These are phyloP conservation scores for Ophidiomyces ophidiicola DNA, from an alignment of 2,329 filamentous ascomycete genomes.

Conservation along the genomic window DNA sequence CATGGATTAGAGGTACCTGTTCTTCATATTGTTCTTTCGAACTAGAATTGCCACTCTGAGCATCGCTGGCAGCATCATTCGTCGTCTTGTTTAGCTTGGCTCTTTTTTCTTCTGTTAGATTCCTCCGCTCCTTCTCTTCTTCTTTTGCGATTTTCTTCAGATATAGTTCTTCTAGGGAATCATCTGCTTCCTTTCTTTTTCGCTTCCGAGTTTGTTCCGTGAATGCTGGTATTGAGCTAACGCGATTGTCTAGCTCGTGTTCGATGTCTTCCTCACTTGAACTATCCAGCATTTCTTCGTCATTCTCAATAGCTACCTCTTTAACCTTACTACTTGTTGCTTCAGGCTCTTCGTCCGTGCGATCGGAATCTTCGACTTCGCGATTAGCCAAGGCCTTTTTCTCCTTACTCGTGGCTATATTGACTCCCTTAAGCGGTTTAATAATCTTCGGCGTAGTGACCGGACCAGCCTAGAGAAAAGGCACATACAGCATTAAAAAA, in stretches of 20 bases:
- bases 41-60: conserved; percentile 18
- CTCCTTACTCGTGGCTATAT: conserved; percentile 5
- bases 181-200: conserved; percentile 42
- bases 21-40: conserved; percentile 26
- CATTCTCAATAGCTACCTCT: conserved; percentile 23
- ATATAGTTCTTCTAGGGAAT: conserved; percentile 34
- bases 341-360: conserved; percentile 8
- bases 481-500: background rate
- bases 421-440: background rate
- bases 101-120: conserved; percentile 27
- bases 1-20: conserved; percentile 37
- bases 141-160: conserved; percentile 36
- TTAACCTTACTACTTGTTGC: conserved; percentile 19
- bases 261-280: conserved; percentile 27
- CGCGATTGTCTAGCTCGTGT: conserved; percentile 45
- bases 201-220: conserved; percentile 35
- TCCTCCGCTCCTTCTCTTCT: conserved; percentile 27
- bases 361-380: background rate
- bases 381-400: too few species aligned
- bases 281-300: conserved; percentile 20
- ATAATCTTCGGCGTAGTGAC: conserved; percentile 26
- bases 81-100: conserved; percentile 28
- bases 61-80: conserved; percentile 22
- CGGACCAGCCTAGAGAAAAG: conserved; percentile 26
- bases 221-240: conserved; percentile 30